Base-by-base conservation (phyloP, 495 filamentous ascomycete genomes). In the Astrothelium subdiscretum region DNA sequence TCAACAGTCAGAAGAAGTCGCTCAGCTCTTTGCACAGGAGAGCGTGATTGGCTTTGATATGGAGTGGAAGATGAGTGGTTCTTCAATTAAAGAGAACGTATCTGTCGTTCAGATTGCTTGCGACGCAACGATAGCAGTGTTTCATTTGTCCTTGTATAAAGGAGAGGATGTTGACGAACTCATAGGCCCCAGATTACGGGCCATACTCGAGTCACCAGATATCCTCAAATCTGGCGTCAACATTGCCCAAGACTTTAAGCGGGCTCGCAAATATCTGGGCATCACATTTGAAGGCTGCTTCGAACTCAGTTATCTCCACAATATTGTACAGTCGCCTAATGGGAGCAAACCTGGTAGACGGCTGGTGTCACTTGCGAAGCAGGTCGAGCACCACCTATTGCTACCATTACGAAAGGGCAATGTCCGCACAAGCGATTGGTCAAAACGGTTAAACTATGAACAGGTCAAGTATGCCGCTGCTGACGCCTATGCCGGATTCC, bases 161-260 rank as follows among this genome's bases (percentile, higher is more conserved):
- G 72, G 72, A 2, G 61, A 61, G 0, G 71, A 66, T 0, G 59
- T 59, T 2, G 68, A 70, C 3, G 59, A 76, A 42, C 66, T 76
- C 0, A 26, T 76, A 20, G 65, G 70, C 11, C 66, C 68, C 1
- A 65, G 66, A n/a, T 44, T 76, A 6, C 68, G 67, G 59, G 38
- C 80, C 68, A 44, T 86, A 79, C 69, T 96, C 88, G 12, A 97
- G 81, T 43, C 92, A 81, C n/a, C 85, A 79, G 32, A 94, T 84
- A 71, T 95, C 85, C 72, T 94, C 87, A 61, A 98, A 81, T 1
- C 90, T 85, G 22, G 94, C 83, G 72, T 98, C 91, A 57, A 90
- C 87, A 69, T 97, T 87, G 24, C 88, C 87, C 75, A 94, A 89
- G 77, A 97, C 66, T 68, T 64, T 29, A 70, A 61, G 2, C 69